These are phyloP conservation scores for Asterella californica DNA, from an alignment of 225 moss, liverwort and hornwort genomes.

Conservation along the genomic window DNA sequence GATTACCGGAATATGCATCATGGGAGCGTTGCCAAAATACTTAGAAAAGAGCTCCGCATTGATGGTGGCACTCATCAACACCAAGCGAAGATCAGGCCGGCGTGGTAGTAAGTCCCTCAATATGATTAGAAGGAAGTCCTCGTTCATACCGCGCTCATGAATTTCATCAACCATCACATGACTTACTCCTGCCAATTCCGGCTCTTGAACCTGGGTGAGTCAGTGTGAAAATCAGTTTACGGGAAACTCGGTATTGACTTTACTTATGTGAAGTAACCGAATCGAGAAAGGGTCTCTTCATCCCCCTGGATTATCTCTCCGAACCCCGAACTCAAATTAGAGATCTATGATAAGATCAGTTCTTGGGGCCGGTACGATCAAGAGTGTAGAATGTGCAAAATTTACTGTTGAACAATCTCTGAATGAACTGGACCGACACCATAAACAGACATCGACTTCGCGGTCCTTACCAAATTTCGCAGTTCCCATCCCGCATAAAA, in stretches of 20 bases:
- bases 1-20: slow-evolving; percentile 94
- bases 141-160: slow-evolving; percentile 99
- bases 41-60: slow-evolving; percentile 90
- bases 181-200: slow-evolving; percentile 87
- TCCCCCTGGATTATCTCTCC: too few species aligned
- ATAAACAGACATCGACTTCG: not conserved
- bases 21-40: slow-evolving; percentile 90
- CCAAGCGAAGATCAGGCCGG: slow-evolving; percentile 83
- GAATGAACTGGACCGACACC: not conserved
- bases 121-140: slow-evolving; percentile 94
- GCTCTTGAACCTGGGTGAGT: slow-evolving; percentile 79
- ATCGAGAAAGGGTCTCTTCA: too few species aligned
- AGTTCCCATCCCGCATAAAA: not conserved
- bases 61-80: slow-evolving; percentile 98
- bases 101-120: slow-evolving; percentile 83
- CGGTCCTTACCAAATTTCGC: not conserved
- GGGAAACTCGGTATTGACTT: too few species aligned
- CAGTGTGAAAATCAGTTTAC: not conserved
- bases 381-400: too few species aligned
- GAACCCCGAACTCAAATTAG: too few species aligned
- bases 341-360: too few species aligned
- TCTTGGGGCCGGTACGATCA: too few species aligned
- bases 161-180: slow-evolving; percentile 99
- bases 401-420: too few species aligned
- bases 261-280: too few species aligned